Conservation (phyloP, 148 eudicot genomes). For the Arbutus unedo region DNA sequence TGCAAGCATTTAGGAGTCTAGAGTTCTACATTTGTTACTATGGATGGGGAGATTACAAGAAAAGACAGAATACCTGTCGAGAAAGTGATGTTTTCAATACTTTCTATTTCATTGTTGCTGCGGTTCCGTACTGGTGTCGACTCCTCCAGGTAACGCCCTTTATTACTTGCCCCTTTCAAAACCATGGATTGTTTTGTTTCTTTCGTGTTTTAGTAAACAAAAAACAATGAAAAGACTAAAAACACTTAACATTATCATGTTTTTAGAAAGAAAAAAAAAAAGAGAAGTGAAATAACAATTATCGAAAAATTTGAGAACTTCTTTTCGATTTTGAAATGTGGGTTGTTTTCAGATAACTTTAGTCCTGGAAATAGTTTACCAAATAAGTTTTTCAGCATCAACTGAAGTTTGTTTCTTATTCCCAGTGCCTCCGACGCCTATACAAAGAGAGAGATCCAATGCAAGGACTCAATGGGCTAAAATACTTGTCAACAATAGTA, state of each 20-base stretch:
- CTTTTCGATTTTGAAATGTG: background rate
- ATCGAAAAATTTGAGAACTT: background rate
- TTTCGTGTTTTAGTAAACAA: background rate
- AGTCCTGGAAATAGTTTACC: background rate
- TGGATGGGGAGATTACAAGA: slow-evolving; percentile 30
- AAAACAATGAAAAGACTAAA: background rate
- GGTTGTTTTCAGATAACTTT: too few relatives aligned
- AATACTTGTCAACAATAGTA: slow-evolving; percentile 65
- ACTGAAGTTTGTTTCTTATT: background rate
- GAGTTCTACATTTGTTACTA: slow-evolving; percentile 51
- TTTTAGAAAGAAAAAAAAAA: background rate
- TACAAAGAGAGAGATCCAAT: slow-evolving; percentile 50
- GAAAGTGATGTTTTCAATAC: slow-evolving; percentile 44
- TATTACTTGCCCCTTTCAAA: background rate
- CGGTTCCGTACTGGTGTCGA: slow-evolving; percentile 78
- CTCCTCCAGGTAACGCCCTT: slow-evolving; percentile 60
- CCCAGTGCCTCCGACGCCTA: slow-evolving; percentile 74
- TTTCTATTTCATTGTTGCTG: slow-evolving; percentile 67
- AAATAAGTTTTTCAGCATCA: background rate
- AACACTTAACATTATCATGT: background rate
- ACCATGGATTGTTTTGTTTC: background rate
- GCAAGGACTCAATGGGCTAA: slow-evolving; percentile 56
- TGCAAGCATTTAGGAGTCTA: slow-evolving; percentile 43
- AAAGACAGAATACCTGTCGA: slow-evolving; percentile 44
- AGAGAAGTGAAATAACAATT: background rate